Conservation (phyloP, 108 stramenopile genomes). For the Discostella stelligeroides region DNA sequence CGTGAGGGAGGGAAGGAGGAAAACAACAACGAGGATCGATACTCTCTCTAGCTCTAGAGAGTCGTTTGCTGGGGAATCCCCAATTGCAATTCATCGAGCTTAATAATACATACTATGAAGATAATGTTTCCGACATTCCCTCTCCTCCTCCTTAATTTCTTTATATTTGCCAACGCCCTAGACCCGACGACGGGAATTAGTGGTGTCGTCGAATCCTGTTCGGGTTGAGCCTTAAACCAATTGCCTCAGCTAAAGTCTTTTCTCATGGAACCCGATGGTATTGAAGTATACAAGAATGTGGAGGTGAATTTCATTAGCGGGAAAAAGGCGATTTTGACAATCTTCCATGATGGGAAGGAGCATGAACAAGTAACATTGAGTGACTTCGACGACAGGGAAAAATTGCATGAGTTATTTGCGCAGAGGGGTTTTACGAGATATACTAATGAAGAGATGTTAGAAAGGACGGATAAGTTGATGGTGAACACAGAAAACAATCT, state of each 20-base stretch:
- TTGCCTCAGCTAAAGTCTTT: conserved; percentile 59
- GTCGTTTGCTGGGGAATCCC: no score
- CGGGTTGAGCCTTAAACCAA: conserved; percentile 63
- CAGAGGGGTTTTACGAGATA: conserved; percentile 43
- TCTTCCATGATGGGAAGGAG: conserved; percentile 52
- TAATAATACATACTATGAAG: no score
- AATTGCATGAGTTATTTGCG: conserved; percentile 35
- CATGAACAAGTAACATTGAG: conserved; percentile 36
- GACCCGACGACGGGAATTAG: conserved; percentile 26
- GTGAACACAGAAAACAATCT: background rate
- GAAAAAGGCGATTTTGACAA: conserved; percentile 50
- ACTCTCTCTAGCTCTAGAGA: no score
- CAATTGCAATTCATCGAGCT: no score
- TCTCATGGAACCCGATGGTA: conserved; percentile 54
- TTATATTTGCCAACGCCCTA: conserved; percentile 8
- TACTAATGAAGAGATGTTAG: conserved; percentile 24
- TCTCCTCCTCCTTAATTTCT: no score
- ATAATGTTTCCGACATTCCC: no score
- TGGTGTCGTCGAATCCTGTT: conserved; percentile 59
- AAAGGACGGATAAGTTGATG: background rate
- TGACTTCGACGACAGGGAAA: conserved; percentile 40
- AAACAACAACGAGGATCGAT: no score
- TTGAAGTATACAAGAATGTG: conserved; percentile 56
- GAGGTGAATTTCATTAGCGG: conserved; percentile 58
- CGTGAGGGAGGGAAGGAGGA: no score